phyloP scores from a whole-genome alignment of 768 basidiomycete genomes.

The Strobilomyces echinocephalus region DNA sequence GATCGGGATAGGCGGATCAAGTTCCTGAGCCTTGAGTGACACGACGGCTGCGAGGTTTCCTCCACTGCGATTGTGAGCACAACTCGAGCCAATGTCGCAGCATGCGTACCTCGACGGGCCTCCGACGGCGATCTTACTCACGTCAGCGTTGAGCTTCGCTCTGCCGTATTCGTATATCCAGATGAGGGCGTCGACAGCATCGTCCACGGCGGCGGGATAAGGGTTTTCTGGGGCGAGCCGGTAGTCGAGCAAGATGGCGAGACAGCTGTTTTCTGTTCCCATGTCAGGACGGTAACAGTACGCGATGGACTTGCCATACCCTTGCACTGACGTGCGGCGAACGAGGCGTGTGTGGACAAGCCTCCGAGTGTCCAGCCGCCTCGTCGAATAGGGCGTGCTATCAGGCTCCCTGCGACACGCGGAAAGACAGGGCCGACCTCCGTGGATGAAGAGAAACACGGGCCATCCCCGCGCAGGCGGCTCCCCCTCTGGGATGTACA shows the following conservation, averaged over 20 bases:
- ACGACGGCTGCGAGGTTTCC: slow-evolving; percentile 67
- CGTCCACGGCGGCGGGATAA: slow-evolving; percentile 69
- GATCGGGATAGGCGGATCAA: slow-evolving; percentile 48
- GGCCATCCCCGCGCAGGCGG: slow-evolving; percentile 58
- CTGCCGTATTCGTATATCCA: slow-evolving; percentile 54
- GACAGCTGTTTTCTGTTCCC: slow-evolving; percentile 49
- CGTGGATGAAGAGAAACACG: slow-evolving; percentile 67
- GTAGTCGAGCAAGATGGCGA: slow-evolving; percentile 66
- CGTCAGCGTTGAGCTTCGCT: slow-evolving; percentile 43
- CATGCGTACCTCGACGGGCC: slow-evolving; percentile 58
- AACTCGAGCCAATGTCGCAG: background rate
- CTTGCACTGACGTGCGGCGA: slow-evolving; percentile 35
- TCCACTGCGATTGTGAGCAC: slow-evolving; percentile 39
- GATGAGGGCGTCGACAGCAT: slow-evolving; percentile 59
- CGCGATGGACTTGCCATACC: slow-evolving; percentile 2
- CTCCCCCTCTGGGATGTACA: slow-evolving; percentile 54
- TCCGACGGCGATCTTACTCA: slow-evolving; percentile 57
- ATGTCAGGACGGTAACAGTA: no score
- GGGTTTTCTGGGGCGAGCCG: slow-evolving; percentile 66
- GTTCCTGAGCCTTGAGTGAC: slow-evolving; percentile 54
- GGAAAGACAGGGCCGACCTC: slow-evolving; percentile 38
- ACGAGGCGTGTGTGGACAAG: slow-evolving; percentile 54
- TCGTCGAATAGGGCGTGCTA: slow-evolving; percentile 13
- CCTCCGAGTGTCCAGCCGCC: slow-evolving; percentile 74
- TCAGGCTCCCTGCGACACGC: background rate